A percentile compares a stretch with the other conserved stretches of the same genome.
Conservation (phyloP, 164 flowering plant genomes). For the Macadamia integrifolia region DNA sequence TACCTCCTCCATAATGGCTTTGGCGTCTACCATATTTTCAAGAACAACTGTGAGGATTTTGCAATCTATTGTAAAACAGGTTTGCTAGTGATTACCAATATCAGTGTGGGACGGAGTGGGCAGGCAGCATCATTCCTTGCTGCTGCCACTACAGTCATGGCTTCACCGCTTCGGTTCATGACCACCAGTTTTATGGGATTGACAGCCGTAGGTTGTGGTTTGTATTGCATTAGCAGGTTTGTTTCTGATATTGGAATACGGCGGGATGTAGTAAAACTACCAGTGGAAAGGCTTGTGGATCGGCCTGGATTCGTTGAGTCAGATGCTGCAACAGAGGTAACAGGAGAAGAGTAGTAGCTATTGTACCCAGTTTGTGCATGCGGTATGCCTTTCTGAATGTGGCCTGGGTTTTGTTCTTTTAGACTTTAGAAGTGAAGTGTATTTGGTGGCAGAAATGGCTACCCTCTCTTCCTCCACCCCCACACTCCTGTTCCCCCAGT, state of each 20-base stretch:
- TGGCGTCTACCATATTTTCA: conserved; percentile 62
- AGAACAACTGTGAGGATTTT: conserved; percentile 86
- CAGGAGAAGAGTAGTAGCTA: conserved; percentile 12
- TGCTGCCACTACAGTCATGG: conserved; percentile 46
- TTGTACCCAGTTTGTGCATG: background rate
- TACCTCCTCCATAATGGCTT: conserved; percentile 70
- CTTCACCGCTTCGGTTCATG: conserved; percentile 66
- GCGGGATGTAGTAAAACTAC: conserved; percentile 56
- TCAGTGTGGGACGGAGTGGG: conserved; percentile 73
- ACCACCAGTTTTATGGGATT: conserved; percentile 59
- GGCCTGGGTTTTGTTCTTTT: too few species aligned
- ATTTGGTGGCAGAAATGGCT: too few species aligned
- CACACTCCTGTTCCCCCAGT: too few species aligned
- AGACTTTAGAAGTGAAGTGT: too few species aligned
- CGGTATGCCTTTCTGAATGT: too few species aligned
- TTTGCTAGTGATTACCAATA: conserved; percentile 42
- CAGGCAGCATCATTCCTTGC: conserved; percentile 67
- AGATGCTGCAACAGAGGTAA: conserved; percentile 4
- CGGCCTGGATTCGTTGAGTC: conserved; percentile 9
- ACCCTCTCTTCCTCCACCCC: too few species aligned
- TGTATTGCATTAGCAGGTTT: conserved; percentile 55
- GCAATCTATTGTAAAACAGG: conserved; percentile 87
- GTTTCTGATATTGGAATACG: conserved; percentile 71
- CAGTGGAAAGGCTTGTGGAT: conserved; percentile 58
- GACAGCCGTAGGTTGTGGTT: conserved; percentile 48